Percentiles rank a stretch among this genome's conserved stretches.
Evolutionary conservation across 768 basidiomycete species (phyloP).

Genomic region (Leccinum subtestaceum): DNA sequence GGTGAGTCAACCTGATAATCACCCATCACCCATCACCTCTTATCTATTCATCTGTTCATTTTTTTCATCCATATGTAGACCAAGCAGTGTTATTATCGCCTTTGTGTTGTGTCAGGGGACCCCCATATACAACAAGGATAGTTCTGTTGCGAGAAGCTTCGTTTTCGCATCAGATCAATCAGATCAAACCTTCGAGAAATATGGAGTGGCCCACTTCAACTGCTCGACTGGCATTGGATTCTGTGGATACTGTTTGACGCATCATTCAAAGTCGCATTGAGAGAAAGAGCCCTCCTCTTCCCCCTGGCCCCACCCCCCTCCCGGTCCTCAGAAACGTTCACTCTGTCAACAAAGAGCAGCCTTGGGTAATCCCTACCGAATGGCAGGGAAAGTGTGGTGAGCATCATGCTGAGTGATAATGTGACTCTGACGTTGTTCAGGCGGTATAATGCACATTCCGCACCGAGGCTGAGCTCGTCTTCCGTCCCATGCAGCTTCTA

Average conservation of each 20-base stretch:
- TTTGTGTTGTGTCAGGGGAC: too few relatives aligned
- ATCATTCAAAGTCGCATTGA: neutral
- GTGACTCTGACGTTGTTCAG: neutral
- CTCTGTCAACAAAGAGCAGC: neutral
- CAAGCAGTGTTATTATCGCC: too few relatives aligned
- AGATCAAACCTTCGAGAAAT: neutral
- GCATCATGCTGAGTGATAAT: neutral
- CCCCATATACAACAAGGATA: neutral
- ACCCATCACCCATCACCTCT: too few relatives aligned
- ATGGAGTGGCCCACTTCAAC: neutral
- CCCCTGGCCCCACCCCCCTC: neutral
- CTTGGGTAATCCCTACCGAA: neutral
- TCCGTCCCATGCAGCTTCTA: conserved; percentile 17
- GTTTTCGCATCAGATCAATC: neutral
- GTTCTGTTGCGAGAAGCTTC: neutral
- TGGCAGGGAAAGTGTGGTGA: neutral
- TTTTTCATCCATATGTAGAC: too few relatives aligned
- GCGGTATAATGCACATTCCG: conserved; percentile 5
- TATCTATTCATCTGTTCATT: too few relatives aligned
- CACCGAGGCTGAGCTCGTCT: neutral
- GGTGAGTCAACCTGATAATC: too few relatives aligned
- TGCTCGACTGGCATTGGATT: neutral
- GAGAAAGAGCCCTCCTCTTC: neutral
- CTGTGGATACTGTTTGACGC: neutral
- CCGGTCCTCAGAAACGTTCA: neutral